A percentile compares a stretch with the other conserved stretches of the same genome.
These are phyloP conservation scores for Beauveria varroae DNA, from an alignment of 2,329 filamentous ascomycete genomes.

Conservation along the genomic window DNA sequence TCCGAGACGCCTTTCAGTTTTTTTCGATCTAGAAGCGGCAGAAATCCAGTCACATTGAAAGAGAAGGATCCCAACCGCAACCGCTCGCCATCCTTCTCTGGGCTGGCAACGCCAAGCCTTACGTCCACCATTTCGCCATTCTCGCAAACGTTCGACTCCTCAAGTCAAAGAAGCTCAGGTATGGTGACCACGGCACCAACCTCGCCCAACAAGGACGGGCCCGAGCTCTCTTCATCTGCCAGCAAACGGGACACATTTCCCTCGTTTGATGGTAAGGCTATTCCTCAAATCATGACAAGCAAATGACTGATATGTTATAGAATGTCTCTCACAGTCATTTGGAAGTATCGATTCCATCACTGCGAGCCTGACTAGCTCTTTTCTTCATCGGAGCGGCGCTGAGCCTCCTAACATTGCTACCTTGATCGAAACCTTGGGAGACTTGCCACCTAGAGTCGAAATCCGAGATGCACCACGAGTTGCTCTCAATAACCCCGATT, in stretches of 20 bases:
- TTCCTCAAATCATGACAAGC: not conserved
- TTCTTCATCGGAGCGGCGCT: not conserved
- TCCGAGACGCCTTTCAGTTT: conserved; percentile 11
- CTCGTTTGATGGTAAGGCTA: conserved; percentile 2
- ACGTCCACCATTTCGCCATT: conserved; percentile 21
- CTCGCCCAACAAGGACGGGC: conserved; percentile 5
- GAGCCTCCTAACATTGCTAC: conserved; percentile 1
- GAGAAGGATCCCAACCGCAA: conserved; percentile 14
- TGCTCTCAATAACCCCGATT: not conserved
- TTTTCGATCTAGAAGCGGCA: conserved; percentile 13
- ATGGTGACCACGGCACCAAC: conserved; percentile 9
- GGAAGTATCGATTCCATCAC: conserved; percentile 3
- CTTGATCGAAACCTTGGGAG: conserved; percentile 3
- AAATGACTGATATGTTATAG: not conserved
- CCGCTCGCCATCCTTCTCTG: conserved; percentile 17
- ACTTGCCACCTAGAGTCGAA: not conserved
- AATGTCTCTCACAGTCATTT: conserved; percentile 7
- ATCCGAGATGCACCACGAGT: not conserved
- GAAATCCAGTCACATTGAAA: conserved; percentile 17
- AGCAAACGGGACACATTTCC: conserved; percentile 4
- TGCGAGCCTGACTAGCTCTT: not conserved
- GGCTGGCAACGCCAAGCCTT: conserved; percentile 19
- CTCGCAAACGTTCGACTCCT: conserved; percentile 18
- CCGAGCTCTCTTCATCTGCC: not conserved
- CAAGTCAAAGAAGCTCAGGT: conserved; percentile 19